These are phyloP conservation scores for Picochlorum sp. DNA, from an alignment of 139 green algal genomes.

Conservation along the genomic window DNA sequence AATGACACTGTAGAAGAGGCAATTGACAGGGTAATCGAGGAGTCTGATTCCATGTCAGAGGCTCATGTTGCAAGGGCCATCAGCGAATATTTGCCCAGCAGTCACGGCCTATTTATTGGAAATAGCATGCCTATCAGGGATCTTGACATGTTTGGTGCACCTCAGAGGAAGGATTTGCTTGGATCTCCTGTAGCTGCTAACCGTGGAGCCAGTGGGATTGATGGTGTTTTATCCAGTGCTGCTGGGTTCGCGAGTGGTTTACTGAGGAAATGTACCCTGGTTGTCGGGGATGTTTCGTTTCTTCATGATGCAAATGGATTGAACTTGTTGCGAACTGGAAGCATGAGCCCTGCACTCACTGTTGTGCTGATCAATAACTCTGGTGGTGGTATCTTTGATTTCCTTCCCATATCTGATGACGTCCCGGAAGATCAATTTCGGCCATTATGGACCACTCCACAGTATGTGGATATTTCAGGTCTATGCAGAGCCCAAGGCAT, in stretches of 20 bases:
- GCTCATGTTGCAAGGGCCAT: conserved; percentile 52
- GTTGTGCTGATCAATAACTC: conserved; percentile 94
- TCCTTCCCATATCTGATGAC: conserved; percentile 77
- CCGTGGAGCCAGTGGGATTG: conserved; percentile 91
- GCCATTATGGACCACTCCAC: conserved; percentile 83
- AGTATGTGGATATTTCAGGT: conserved; percentile 73
- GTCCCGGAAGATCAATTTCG: conserved; percentile 65
- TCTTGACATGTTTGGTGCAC: conserved; percentile 85
- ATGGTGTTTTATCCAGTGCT: conserved; percentile 87
- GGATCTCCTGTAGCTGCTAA: conserved; percentile 68
- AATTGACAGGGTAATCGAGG: conserved; percentile 26
- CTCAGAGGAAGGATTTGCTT: background rate
- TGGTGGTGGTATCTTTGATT: conserved; percentile 94
- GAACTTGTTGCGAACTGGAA: conserved; percentile 66
- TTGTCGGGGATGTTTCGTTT: conserved; percentile 97
- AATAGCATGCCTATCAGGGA: conserved; percentile 99
- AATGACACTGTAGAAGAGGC: conserved; percentile 29
- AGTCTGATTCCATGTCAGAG: conserved; percentile 44
- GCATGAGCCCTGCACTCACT: conserved; percentile 67
- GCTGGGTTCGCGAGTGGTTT: conserved; percentile 86
- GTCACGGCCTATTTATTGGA: conserved; percentile 84
- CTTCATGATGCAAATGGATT: conserved; percentile 95
- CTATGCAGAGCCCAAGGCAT: conserved; percentile 74
- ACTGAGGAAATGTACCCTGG: conserved; percentile 62
- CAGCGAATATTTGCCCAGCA: conserved; percentile 25